These are phyloP conservation scores for Pyrenopolyporus hunteri DNA, from an alignment of 495 filamentous ascomycete genomes.

Conservation along the genomic window DNA sequence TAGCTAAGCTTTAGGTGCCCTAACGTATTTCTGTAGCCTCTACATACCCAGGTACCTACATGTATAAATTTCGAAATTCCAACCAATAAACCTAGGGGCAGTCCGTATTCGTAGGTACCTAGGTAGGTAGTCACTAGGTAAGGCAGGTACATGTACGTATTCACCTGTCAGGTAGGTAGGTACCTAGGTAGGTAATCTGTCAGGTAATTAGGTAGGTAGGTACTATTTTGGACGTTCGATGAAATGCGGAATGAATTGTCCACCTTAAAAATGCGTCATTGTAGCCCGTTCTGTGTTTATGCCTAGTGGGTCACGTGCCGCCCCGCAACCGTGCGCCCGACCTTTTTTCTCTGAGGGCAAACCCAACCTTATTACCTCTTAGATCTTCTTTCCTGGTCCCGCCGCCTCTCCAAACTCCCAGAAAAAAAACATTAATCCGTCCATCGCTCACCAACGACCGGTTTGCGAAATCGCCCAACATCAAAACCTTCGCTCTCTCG, in stretches of 20 bases:
- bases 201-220: too few relatives aligned
- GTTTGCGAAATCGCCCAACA: slow-evolving; percentile 20
- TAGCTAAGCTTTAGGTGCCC: too few relatives aligned
- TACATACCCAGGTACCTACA: neutral
- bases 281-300: slow-evolving; percentile 34
- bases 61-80: too few relatives aligned
- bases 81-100: too few relatives aligned
- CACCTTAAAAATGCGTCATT: slow-evolving; percentile 34
- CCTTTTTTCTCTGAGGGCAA: slow-evolving; percentile 29
- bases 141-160: neutral
- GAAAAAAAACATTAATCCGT: slow-evolving; percentile 34
- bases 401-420: slow-evolving; percentile 31
- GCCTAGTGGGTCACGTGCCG: slow-evolving; percentile 37
- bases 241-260: neutral
- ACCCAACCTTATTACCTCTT: slow-evolving; percentile 36
- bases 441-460: slow-evolving; percentile 25
- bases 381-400: slow-evolving; percentile 31
- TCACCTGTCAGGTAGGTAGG: too few relatives aligned
- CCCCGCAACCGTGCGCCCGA: slow-evolving; percentile 39
- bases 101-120: too few relatives aligned
- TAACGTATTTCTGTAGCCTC: too few relatives aligned
- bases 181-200: too few relatives aligned
- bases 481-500: neutral
- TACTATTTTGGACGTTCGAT: too few relatives aligned
- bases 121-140: too few relatives aligned